Base-by-base conservation (phyloP, 768 basidiomycete species). In the Serpula lacrymans region DNA sequence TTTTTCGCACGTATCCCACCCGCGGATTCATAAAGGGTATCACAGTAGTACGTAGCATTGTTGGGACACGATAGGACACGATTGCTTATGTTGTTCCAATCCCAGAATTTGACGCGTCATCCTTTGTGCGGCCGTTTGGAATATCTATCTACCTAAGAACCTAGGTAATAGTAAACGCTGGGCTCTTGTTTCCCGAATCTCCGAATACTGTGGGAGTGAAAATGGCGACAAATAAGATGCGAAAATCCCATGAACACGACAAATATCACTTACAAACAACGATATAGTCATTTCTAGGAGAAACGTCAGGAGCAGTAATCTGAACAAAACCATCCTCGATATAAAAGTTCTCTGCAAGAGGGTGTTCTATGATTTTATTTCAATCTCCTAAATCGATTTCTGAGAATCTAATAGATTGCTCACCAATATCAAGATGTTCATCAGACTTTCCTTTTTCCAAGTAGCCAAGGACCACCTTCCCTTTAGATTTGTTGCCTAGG, bases 141-240 rank as follows among this genome's bases (percentile, higher is more conserved):
- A n/a, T n/a, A n/a, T n/a, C n/a, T n/a, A n/a, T n/a, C n/a, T n/a
- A n/a, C n/a, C n/a, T n/a, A n/a, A n/a, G n/a, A n/a, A n/a, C n/a
- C n/a, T n/a, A n/a, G n/a, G n/a, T n/a, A 45, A 88, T 88, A 1
- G 70, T 75, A 54, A 88, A 87, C 27, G 61, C 13, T 0, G 74
- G 74, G 51, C 76, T 82, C 7, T 58, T 48, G 46, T 88, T 77
- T 9, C 84, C 85, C 11, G 80, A 83, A 52, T 82, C 77, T 20
- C 84, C 84, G 47, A 81, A 65, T 29, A 84, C 84, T 85, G n/a
- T 43, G 37, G 4, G 25, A 50, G 2, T 16, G 43, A 18, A 42
- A 11, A 35, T 31, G 42, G 37, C 6, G 27, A 20, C 14, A 9
- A 23, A 18, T 16, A 33, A 18, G 21, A 5, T 22, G 41, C 21